Percentiles rank a stretch among this genome's conserved stretches.
Evolutionary conservation across 2,329 filamentous ascomycete species (phyloP).

Genomic region (Pseudogymnoascus sp.): DNA sequence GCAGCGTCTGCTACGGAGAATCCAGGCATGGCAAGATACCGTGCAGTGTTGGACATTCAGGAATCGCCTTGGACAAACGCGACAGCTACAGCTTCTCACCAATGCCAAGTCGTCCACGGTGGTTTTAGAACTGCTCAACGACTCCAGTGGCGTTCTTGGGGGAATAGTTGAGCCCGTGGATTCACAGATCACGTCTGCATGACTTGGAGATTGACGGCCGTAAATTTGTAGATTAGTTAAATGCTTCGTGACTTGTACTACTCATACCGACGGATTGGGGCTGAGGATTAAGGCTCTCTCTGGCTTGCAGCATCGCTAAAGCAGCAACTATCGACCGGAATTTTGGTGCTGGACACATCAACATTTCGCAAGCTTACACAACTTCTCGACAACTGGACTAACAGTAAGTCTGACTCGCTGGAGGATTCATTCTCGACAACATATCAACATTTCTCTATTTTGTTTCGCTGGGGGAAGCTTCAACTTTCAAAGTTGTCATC

Average conservation of each 20-base stretch:
- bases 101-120: not conserved
- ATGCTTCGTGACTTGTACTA: constrained; percentile 8
- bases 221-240: constrained; percentile 8
- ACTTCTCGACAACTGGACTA: not conserved
- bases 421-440: constrained; percentile 2
- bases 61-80: not conserved
- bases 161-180: not conserved
- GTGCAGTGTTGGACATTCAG: not conserved
- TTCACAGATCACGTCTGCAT: not conserved
- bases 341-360: not conserved
- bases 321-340: not conserved
- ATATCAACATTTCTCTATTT: not conserved
- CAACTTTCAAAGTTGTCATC: not conserved
- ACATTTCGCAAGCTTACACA: not conserved
- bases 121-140: not conserved
- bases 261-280: not conserved
- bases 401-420: constrained; percentile 4
- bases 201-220: not conserved
- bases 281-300: not conserved
- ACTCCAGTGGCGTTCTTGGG: not conserved
- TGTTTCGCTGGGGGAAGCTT: not conserved
- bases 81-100: not conserved
- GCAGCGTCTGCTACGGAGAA: not conserved
- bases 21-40: not conserved
- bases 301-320: not conserved